Base-by-base conservation (phyloP, 2,329 filamentous ascomycete genomes). In the Pseudogymnoascus sp. region DNA sequence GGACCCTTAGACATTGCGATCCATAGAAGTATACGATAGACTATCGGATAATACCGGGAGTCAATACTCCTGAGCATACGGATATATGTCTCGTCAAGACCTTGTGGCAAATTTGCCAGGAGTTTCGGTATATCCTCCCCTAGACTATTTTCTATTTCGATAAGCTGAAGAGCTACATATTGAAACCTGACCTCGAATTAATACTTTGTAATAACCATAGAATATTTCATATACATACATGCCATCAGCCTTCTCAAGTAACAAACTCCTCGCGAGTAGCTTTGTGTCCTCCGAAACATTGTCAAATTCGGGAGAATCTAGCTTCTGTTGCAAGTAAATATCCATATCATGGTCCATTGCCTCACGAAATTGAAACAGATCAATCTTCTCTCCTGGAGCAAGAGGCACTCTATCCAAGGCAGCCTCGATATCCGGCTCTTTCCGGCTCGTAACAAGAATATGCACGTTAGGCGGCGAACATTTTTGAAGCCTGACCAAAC, bases 401-500 rank as follows among this genome's bases (percentile, higher is more conserved):
- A 49, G 43, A 49, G 43, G 43, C 21, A 49, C 12, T 25, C 43
- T 49, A 49, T 25, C 7, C 3, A 75, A 56, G 1, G 62, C 65
- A 12, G 73, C 64, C 5, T 69, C 64, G 36, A 77, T 77, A 34
- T 75, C 72, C 7, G 64, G 25, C 53, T 74, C 68, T 34, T 74
- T 69, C 2, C 75, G 70, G 65, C 75, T 77, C 5, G 74, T 74
- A 1, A 73, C 72, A 1, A 75, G 46, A 8, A 75, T 62, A 62
- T 75, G 72, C 1, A 74, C 61, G 1, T 66, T 63, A 31, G 62
- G 63, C 38, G 70, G 66, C 8, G 56, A 59, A 69, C 68, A 73
- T 6, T 34, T 49, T 28, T 66, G 68, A 1, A 74, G 65, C 5
- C 71, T 67, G 1, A 66, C 53, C 21, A 75, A n/a, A 12, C 67